Conservation (phyloP, 2,329 filamentous ascomycete species). For the Nakataea oryzae region DNA sequence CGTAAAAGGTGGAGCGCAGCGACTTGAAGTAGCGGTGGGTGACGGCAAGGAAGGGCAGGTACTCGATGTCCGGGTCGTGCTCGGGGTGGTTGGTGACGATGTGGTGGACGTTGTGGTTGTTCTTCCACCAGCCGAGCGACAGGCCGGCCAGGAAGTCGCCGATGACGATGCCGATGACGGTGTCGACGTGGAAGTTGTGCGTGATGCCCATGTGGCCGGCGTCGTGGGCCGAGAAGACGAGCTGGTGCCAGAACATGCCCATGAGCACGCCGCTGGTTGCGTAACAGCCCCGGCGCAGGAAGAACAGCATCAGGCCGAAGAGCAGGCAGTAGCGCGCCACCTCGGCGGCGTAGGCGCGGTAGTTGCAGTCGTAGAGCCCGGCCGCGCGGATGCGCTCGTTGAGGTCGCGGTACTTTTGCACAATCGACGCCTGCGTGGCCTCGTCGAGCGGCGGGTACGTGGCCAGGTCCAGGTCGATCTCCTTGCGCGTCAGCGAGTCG, state of each 20-base stretch:
- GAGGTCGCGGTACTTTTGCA: conserved; percentile 71
- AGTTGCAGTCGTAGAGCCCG: conserved; percentile 78
- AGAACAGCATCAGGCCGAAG: conserved; percentile 49
- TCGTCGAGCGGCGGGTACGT: conserved; percentile 74
- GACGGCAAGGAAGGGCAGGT: conserved; percentile 81
- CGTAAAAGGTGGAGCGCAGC: conserved; percentile 74
- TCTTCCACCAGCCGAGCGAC: conserved; percentile 95
- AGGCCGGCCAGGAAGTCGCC: conserved; percentile 84
- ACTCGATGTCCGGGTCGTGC: conserved; percentile 90
- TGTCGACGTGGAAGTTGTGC: conserved; percentile 75
- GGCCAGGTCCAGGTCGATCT: conserved; percentile 64
- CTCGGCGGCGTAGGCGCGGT: conserved; percentile 69
- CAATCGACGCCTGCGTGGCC: conserved; percentile 63
- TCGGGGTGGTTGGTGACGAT: conserved; percentile 92
- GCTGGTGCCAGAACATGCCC: conserved; percentile 84
- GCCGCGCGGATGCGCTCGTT: conserved; percentile 61
- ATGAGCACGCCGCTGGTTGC: conserved; percentile 61
- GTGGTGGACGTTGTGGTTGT: conserved; percentile 92
- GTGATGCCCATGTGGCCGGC: conserved; percentile 97
- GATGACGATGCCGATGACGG: conserved; percentile 78
- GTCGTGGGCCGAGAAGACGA: conserved; percentile 90
- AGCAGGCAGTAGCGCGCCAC: conserved; percentile 60
- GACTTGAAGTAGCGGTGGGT: conserved; percentile 69
- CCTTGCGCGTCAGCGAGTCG: conserved; percentile 62
- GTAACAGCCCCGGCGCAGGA: conserved; percentile 57